Base-by-base conservation (phyloP, 148 eudicot genomes). In the Camellia granthamiana region DNA sequence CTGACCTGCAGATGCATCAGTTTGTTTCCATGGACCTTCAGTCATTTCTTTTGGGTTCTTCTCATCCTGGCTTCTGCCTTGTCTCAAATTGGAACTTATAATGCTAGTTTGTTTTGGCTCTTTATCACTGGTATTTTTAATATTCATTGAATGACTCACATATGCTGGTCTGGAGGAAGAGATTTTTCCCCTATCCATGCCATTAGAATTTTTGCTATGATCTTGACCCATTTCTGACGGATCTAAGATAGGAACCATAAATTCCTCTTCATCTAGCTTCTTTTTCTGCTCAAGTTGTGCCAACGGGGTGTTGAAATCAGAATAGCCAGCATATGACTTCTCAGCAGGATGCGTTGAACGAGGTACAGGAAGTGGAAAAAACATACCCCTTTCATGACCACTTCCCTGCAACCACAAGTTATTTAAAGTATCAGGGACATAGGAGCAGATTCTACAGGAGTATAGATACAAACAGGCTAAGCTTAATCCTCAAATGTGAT, bases 231-330 rank as follows among this genome's bases (percentile, higher is more conserved):
- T 78, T 38, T 60, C 84, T 12, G 91, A 69, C 65, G 86, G 90
- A 79, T 89, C 81, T 74, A 92, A 96, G 73, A 92, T 81, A 60
- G 98, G 98, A 82, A 93, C 99, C 67, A 76, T 82, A 74, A 88
- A 94, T 76, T 96, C 97, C 79, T 92, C 98, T 68, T 92, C 93
- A 69, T 93, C 95, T 51, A 78, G 74, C 74, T 83, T 91, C 85
- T 84, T 86, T 78, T 72, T 75, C 51, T 76, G 84, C 81, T 82
- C 90, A 61, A 69, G 71, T 46, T 75, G 88, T 69, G 61, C 70
- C 10, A 75, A 56, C 55, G 85, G 71, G 67, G 84, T 86, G 80
- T 74, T 86, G 67, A 72, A 72, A 82, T 87, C 87, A 71, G 86
- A 67, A 75, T 76, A 78, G 55, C 66, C 85, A 72, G 8, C 41